Evolutionary conservation across 176 grass and related monocot genomes (phyloP).

Genomic region (Miscanthus lutarioriparius): DNA sequence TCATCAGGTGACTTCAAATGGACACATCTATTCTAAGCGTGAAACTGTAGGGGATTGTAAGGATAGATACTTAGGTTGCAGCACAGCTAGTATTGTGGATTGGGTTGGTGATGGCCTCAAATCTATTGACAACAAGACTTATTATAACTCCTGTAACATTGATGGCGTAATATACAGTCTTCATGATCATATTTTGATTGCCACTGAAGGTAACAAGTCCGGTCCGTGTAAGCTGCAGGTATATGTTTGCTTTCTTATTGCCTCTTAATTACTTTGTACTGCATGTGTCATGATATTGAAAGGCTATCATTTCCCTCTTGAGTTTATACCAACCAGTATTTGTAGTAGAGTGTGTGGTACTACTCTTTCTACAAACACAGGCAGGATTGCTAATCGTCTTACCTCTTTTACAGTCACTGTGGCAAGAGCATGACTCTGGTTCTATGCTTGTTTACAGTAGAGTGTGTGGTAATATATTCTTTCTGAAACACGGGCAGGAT

Average conservation of each 20-base stretch:
- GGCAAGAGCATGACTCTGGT: conserved; percentile 49
- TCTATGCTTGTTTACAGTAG: conserved; percentile 21
- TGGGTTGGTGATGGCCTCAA: conserved; percentile 48
- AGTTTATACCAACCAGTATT: background rate
- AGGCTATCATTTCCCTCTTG: background rate
- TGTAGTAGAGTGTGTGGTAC: background rate
- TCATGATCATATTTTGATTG: conserved; percentile 52
- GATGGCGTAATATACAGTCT: conserved; percentile 46
- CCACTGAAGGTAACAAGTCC: conserved; percentile 16
- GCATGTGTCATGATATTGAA: background rate
- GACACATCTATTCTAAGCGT: background rate
- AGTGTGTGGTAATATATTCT: background rate
- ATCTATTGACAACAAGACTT: conserved; percentile 38
- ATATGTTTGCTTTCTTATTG: conserved; percentile 12
- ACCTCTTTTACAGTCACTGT: conserved; percentile 42
- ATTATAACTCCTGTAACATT: conserved; percentile 45
- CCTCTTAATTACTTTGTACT: background rate
- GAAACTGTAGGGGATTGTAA: conserved; percentile 20
- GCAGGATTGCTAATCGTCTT: conserved; percentile 8
- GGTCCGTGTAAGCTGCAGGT: conserved; percentile 46
- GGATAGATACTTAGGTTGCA: conserved; percentile 25
- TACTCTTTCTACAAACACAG: conserved; percentile 18
- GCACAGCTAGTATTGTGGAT: conserved; percentile 25
- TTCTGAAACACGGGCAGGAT: background rate
- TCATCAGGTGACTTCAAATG: conserved; percentile 22